phyloP scores from a whole-genome alignment of 2,329 filamentous ascomycete genomes.

The Pezicula rhizophila region DNA sequence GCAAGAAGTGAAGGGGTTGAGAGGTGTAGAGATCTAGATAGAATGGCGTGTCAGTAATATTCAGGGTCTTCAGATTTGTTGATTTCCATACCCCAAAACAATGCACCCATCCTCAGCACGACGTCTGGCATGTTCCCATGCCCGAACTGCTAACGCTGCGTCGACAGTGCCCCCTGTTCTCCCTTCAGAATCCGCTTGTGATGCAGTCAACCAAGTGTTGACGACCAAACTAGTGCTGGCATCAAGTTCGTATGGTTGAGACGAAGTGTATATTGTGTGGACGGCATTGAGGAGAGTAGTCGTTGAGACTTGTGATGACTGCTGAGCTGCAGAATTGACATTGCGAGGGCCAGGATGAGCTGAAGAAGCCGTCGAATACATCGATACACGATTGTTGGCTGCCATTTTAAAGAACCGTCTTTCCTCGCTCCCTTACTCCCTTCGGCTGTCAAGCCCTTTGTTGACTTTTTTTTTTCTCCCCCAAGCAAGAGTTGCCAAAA shows the following conservation, averaged over 20 bases:
- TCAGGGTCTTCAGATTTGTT: conserved; percentile 3
- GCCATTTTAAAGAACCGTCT: conserved; percentile 18
- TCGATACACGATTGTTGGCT: conserved; percentile 39
- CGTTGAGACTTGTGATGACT: conserved; percentile 78
- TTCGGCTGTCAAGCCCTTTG: conserved; percentile 11
- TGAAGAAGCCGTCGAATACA: conserved; percentile 63
- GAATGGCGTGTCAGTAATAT: not conserved
- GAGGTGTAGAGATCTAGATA: conserved; percentile 71
- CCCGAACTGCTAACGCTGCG: conserved; percentile 66
- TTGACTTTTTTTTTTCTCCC: conserved; percentile 8
- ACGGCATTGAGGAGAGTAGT: conserved; percentile 88
- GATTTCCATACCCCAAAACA: conserved; percentile 65
- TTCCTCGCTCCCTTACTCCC: conserved; percentile 11
- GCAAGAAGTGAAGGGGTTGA: conserved; percentile 79
- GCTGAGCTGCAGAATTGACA: conserved; percentile 51
- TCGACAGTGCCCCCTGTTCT: conserved; percentile 75
- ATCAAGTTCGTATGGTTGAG: conserved; percentile 80
- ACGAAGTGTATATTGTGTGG: conserved; percentile 80
- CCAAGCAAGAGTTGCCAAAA: conserved; percentile 2
- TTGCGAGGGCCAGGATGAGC: conserved; percentile 51
- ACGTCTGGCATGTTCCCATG: conserved; percentile 93
- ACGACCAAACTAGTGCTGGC: conserved; percentile 86
- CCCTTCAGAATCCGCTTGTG: conserved; percentile 63
- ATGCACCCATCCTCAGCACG: conserved; percentile 95
- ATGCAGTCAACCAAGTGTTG: conserved; percentile 88